phyloP scores from a whole-genome alignment of 495 filamentous ascomycete genomes.

The Aspergillus carlsbadensis region DNA sequence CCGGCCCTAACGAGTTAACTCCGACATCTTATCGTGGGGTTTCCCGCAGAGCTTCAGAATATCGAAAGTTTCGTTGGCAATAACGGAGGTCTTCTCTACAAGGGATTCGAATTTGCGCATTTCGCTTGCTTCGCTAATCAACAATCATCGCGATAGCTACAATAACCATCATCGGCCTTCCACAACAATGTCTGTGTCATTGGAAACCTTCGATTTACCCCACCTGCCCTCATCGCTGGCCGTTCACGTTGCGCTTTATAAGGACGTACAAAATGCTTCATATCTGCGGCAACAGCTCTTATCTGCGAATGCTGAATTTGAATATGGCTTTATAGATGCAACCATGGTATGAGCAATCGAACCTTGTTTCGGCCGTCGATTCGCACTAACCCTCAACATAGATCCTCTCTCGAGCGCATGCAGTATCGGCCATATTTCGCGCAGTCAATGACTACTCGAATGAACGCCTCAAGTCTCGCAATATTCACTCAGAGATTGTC shows the following conservation, averaged over 20 bases:
- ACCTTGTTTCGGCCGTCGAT: neutral
- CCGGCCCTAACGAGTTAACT: conserved; percentile 18
- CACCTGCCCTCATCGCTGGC: conserved; percentile 65
- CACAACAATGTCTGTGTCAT: conserved; percentile 29
- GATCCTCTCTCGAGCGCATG: conserved; percentile 68
- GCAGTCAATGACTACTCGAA: conserved; percentile 67
- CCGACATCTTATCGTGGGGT: conserved; percentile 16
- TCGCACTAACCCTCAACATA: conserved; percentile 27
- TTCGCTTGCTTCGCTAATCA: neutral
- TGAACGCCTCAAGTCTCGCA: conserved; percentile 68
- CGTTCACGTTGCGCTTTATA: conserved; percentile 72
- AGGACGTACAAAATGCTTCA: conserved; percentile 69
- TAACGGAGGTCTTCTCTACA: neutral
- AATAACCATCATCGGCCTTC: neutral
- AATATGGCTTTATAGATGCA: conserved; percentile 93
- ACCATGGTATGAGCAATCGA: conserved; percentile 48
- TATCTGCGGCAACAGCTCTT: conserved; percentile 80
- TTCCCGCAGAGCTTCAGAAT: conserved; percentile 5
- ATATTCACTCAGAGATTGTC: conserved; percentile 92
- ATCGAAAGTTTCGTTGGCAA: neutral
- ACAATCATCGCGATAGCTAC: neutral
- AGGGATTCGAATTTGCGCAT: neutral
- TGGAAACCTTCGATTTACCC: conserved; percentile 59
- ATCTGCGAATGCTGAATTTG: conserved; percentile 74
- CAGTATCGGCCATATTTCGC: conserved; percentile 74